Percentiles rank a stretch among this genome's conserved stretches.
Evolutionary conservation across 106 monocot species (phyloP).

Genomic region (Dendrobium huoshanense): DNA sequence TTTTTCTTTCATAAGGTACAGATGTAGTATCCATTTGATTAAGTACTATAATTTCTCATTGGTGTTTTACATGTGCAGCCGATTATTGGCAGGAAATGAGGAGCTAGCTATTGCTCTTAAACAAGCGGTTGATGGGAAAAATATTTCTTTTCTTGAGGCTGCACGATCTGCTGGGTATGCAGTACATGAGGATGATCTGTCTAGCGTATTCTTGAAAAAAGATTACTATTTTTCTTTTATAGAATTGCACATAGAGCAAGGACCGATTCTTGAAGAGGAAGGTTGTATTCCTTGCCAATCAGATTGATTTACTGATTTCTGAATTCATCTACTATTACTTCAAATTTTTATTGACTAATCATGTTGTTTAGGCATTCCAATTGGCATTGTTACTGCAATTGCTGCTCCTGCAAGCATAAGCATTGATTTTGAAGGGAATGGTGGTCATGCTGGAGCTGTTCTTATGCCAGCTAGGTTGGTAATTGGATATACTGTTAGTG

Average conservation of each 20-base stretch:
- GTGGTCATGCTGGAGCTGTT: conserved; percentile 98
- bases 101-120: conserved; percentile 49
- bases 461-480: conserved; percentile 87
- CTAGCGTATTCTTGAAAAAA: conserved; percentile 63
- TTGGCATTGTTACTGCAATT: conserved; percentile 98
- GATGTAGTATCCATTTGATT: not conserved
- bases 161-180: conserved; percentile 77
- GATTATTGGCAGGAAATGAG: conserved; percentile 72
- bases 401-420: conserved; percentile 97
- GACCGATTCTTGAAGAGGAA: conserved; percentile 92
- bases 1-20: not conserved
- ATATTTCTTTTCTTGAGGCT: conserved; percentile 80
- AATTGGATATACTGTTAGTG: conserved; percentile 4
- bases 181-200: conserved; percentile 39
- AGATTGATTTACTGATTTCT: conserved; percentile 4
- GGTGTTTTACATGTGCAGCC: conserved; percentile 47
- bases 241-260: conserved; percentile 98
- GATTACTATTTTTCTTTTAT: conserved; percentile 79
- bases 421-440: conserved; percentile 89
- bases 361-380: conserved; percentile 40
- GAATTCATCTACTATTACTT: not conserved
- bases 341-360: not conserved
- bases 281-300: conserved; percentile 33
- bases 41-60: conserved; percentile 2
- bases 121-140: conserved; percentile 62